Conservation (phyloP, 1,284 basidiomycete genomes). For the Tetrapyrgos nigripes region DNA sequence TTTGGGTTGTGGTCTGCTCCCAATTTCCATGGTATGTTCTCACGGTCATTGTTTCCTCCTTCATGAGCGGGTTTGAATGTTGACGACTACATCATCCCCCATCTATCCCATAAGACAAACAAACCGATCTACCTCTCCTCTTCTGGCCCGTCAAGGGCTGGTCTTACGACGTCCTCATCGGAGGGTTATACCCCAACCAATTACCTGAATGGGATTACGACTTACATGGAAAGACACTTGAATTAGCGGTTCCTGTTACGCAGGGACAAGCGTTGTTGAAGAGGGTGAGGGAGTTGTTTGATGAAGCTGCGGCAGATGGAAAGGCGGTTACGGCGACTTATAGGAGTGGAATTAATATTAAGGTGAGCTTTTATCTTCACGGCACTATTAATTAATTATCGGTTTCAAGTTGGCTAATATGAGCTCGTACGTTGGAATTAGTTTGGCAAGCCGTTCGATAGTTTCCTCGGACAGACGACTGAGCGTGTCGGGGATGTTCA, state of each 20-base stretch:
- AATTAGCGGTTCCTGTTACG: conserved; percentile 39
- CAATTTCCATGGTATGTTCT: conserved; percentile 38
- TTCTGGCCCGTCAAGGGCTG: conserved; percentile 42
- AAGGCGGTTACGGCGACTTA: conserved; percentile 41
- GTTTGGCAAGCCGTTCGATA: conserved; percentile 43
- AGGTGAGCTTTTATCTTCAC: conserved; percentile 24
- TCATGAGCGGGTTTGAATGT: background rate
- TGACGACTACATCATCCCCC: background rate
- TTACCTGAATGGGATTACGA: conserved; percentile 42
- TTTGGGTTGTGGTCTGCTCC: conserved; percentile 36
- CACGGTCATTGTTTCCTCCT: background rate
- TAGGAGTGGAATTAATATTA: conserved; percentile 43
- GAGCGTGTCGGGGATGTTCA: conserved; percentile 32
- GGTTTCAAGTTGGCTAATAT: too few relatives aligned
- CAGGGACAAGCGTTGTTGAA: conserved; percentile 35
- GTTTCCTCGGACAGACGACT: conserved; percentile 42
- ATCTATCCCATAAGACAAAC: conserved; percentile 31
- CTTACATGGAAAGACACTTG: conserved; percentile 39
- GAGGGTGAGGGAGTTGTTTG: conserved; percentile 38
- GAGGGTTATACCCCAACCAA: conserved; percentile 38
- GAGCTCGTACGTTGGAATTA: conserved; percentile 18
- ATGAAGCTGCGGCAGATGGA: conserved; percentile 36
- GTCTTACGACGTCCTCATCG: conserved; percentile 44
- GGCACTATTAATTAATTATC: too few relatives aligned
- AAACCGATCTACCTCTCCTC: conserved; percentile 32